Evolutionary conservation across 2,329 filamentous ascomycete species (phyloP).

Genomic region (Colletotrichum noveboracense): DNA sequence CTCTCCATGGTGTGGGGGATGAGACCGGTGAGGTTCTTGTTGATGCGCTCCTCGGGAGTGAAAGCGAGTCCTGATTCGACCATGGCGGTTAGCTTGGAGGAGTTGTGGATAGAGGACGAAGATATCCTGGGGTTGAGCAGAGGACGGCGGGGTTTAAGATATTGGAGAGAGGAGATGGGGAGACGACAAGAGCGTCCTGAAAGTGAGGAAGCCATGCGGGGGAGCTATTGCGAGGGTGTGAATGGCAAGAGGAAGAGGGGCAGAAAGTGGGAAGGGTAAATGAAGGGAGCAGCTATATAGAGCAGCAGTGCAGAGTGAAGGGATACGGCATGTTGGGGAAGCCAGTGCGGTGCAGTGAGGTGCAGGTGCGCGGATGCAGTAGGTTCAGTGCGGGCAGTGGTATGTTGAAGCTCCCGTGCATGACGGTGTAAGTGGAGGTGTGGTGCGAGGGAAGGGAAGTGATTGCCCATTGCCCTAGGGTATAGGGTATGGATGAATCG

Average conservation of each 20-base stretch:
- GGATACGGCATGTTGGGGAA: slow-evolving; percentile 20
- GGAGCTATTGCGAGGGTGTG: not conserved
- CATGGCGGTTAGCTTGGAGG: slow-evolving; percentile 19
- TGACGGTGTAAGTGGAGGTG: slow-evolving; percentile 12
- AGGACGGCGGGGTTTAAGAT: not conserved
- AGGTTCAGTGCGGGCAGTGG: slow-evolving; percentile 9
- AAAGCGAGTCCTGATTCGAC: slow-evolving; percentile 62
- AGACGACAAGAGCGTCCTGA: slow-evolving; percentile 16
- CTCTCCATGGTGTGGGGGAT: slow-evolving; percentile 69
- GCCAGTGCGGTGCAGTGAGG: slow-evolving; percentile 7
- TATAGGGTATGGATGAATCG: not conserved
- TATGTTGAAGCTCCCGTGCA: not conserved
- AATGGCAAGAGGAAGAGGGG: not conserved
- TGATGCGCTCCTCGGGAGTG: slow-evolving; percentile 65
- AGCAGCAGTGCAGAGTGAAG: slow-evolving; percentile 8
- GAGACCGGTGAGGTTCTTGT: slow-evolving; percentile 70
- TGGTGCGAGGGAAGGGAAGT: not conserved
- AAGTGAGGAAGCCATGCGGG: slow-evolving; percentile 20
- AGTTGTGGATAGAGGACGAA: slow-evolving; percentile 1
- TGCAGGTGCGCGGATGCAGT: not conserved
- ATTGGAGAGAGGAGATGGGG: not conserved
- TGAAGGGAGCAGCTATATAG: slow-evolving; percentile 14
- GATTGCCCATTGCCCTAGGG: not conserved
- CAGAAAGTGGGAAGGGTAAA: not conserved
- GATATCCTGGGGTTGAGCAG: not conserved